phyloP scores from a whole-genome alignment of 2,329 filamentous ascomycete genomes.

The Beauveria sp. region DNA sequence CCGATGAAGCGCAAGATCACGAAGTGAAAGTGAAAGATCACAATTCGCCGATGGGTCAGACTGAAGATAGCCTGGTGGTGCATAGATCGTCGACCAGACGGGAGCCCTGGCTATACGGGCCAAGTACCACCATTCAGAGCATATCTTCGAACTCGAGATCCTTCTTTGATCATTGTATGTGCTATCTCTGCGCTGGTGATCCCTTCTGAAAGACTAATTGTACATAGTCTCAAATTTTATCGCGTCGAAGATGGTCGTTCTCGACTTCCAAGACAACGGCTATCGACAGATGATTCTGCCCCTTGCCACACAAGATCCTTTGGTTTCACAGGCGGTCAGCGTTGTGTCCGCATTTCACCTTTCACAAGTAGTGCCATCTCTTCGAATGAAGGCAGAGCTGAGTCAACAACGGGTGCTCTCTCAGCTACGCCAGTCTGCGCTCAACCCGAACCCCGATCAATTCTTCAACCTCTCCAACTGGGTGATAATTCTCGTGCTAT shows the following conservation, averaged over 20 bases:
- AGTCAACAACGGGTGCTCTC: constrained; percentile 29
- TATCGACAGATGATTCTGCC: constrained; percentile 32
- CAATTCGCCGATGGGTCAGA: not conserved
- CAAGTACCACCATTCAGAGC: constrained; percentile 15
- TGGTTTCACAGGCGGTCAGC: constrained; percentile 28
- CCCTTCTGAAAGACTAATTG: not conserved
- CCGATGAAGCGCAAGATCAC: not conserved
- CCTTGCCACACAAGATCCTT: constrained; percentile 29
- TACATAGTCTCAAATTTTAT: constrained; percentile 26
- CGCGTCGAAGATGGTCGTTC: constrained; percentile 32
- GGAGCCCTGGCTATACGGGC: not conserved
- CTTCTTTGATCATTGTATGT: constrained; percentile 28
- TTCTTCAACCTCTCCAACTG: constrained; percentile 30
- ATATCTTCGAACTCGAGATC: constrained; percentile 23
- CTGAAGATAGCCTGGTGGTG: not conserved
- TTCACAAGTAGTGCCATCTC: constrained; percentile 22
- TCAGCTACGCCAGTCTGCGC: constrained; percentile 25
- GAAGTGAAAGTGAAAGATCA: not conserved
- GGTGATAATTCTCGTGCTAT: constrained; percentile 29
- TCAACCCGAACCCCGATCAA: constrained; percentile 19
- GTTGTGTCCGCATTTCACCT: constrained; percentile 33
- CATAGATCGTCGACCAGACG: not conserved
- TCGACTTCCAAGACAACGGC: constrained; percentile 28
- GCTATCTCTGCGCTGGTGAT: not conserved
- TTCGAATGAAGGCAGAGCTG: constrained; percentile 24